Base-by-base conservation (phyloP, 1,284 basidiomycete species). In the Moniliophthora roreri region DNA sequence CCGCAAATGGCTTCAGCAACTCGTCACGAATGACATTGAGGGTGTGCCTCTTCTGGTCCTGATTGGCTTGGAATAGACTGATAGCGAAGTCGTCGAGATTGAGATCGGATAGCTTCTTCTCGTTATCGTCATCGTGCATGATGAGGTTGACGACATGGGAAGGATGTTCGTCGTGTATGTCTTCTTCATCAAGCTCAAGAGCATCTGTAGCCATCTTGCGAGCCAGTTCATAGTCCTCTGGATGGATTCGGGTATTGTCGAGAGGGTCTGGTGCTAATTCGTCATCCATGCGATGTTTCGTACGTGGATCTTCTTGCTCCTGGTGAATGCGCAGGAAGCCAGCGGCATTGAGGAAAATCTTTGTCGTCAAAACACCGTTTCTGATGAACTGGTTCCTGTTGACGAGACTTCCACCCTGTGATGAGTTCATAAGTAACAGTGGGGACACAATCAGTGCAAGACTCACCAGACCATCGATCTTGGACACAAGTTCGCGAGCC, bases 161-260 rank as follows among this genome's bases (percentile, higher is more conserved):
- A 35, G 93, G 90, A 66, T 95, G 91, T 61, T 93, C 87, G 61
- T 92, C 92, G 56, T 91, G 89, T 26, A 93, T 80, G 69, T 98
- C 95, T 67, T 98, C 95, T 64, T 95, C 93, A 62, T 98, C 95
- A 32, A 94, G 82, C 64, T 98, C 96, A 21, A 98, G 81, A 6
- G 96, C 94, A 69, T 98, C 96, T 10, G 93, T 93, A 34, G 97
- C 96, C 94, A 99, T 98, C 76, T 99, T 98, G 42, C 94, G 87
- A 1, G 97, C 96, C 51, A 98, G 82, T 63, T 98, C 94, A 69
- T 99, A 99, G 72, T 99, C 96, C 69, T 98, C 95, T 0, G 94
- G 94, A 69, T 99, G 97, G 57, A 99, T 94, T 13, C 97, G 90
- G 20, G 96, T 99, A 64, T 89, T 87, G 68, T 99, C 97, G 42